Base-by-base conservation (phyloP, 2,329 filamentous ascomycete species). In the Alternaria alternata region DNA sequence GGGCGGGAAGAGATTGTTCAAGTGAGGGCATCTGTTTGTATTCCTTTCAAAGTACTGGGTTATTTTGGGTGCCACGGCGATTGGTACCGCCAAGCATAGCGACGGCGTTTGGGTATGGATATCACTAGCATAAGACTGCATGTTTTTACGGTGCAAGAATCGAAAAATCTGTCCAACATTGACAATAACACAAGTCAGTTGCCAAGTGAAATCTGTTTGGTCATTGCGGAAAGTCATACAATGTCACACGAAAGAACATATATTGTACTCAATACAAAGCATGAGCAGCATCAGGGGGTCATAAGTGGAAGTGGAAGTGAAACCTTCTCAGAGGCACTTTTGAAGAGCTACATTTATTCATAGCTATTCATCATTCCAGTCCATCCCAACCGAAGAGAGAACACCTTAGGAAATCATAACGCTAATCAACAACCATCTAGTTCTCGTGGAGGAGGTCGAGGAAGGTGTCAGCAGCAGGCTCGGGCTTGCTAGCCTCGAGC, bases 401-500 rank as follows among this genome's bases (percentile, higher is more conserved):
- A 70, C 63, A 70, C 65, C 69, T 61, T 68, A 61, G 59, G 60
- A 68, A 66, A 64, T 66, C 65, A 64, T 68, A 63, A 65, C 57
- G 55, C 66, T 63, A 65, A 61, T 57, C 42, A 62, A 61, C 68
- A 63, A 60, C 63, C 66, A 65, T 72, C 61, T 83, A 85, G 79
- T 83, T 82, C 76, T 84, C 83, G 71, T 81, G 75, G 58, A 84
- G 72, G 56, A 80, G 75, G 63, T 75, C 72, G 65, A 71, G 73
- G 84, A 88, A 89, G 62, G 79, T 75, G 76, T 84, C 81, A 64
- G 81, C 81, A 68, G 82, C 80, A 68, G 75, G 78, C 77, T 83
- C 79, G 59, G 88, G 87, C 87, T 92, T 91, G 72, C 82, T 85
- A 59, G 80, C 78, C 67, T 88, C 83, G 68, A 87, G 75, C 82